phyloP scores from a whole-genome alignment of 495 filamentous ascomycete species.

The Aspergillus indologenus region DNA sequence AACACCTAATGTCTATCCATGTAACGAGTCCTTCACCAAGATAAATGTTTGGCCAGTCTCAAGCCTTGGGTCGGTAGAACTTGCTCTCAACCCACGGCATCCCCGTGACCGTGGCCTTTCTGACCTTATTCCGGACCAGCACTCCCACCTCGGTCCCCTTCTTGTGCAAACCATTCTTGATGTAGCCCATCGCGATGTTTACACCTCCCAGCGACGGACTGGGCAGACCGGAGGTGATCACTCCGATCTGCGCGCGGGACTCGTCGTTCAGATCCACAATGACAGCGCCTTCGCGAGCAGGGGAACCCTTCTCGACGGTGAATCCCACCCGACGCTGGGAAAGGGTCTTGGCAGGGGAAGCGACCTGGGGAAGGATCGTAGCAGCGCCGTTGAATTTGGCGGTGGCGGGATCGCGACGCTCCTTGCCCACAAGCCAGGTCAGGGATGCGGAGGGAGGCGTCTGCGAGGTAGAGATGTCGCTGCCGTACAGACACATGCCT shows the following conservation, averaged over 20 bases:
- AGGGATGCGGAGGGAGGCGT: conserved; percentile 84
- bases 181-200: conserved; percentile 96
- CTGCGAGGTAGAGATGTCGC: conserved; percentile 85
- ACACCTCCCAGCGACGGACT: conserved; percentile 76
- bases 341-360: conserved; percentile 61
- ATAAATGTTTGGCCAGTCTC: not conserved
- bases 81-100: conserved; percentile 92
- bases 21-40: not conserved
- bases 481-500: conserved; percentile 98
- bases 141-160: conserved; percentile 80
- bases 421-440: conserved; percentile 80
- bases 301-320: conserved; percentile 74
- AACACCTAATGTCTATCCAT: not conserved
- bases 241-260: conserved; percentile 54
- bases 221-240: conserved; percentile 87
- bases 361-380: conserved; percentile 68
- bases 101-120: conserved; percentile 76
- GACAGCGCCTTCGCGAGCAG: conserved; percentile 83
- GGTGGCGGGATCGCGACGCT: conserved; percentile 54
- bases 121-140: conserved; percentile 73
- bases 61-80: conserved; percentile 52
- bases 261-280: conserved; percentile 62
- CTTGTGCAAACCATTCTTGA: conserved; percentile 80
- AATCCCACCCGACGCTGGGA: conserved; percentile 74
- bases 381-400: conserved; percentile 74